Evolutionary conservation across 1,284 basidiomycete genomes (phyloP), one percentile per base, ranked within the genome.

Genomic region (Hypsizygus ulmarius): DNA sequence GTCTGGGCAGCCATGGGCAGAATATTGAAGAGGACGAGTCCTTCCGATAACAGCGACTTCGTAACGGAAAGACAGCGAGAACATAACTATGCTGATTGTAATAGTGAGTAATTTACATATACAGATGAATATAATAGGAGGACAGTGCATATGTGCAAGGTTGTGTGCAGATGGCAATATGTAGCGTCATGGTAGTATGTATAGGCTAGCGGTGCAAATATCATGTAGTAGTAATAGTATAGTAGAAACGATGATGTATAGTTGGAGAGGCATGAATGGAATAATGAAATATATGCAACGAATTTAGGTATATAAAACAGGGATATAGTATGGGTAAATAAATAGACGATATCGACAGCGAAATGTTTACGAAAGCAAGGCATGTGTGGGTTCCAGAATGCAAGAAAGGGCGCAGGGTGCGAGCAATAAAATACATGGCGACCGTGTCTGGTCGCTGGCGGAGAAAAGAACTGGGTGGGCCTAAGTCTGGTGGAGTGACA

Each of bases 241-340:
- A 34, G 15, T 9, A 43, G 50, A 11, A 29, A 19, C 30, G 25
- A 38, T 45, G 46, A 19, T 37, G 36, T 49, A 51, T 43, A 56
- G 19, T 46, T 46, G 36, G 39, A 32, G 36, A 14, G 18, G 29
- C 5, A 39, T 18, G 33, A 16, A 42, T 9, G 38, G 28, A 28
- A 18, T 21, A 44, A 37, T 14, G 11, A 25, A 53, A 45, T 53
- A 58, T 56, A 33, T 53, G 45, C 41, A 58, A 19, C 8, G 49
- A 53, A 49, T 44, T 42, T 41, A 48, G 35, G 30, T 37, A 46
- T 41, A 46, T 47, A 49, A 48, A 27, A 40, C 39, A 38, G 38
- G 34, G 32, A 37, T 54, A 50, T 49, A 42, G 44, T 49, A 51
- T 52, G 40, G 21, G 21, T 15, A 32, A 29, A 14, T 33, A 32